phyloP scores from a whole-genome alignment of 2,329 filamentous ascomycete species.

The Microdochium paspali region DNA sequence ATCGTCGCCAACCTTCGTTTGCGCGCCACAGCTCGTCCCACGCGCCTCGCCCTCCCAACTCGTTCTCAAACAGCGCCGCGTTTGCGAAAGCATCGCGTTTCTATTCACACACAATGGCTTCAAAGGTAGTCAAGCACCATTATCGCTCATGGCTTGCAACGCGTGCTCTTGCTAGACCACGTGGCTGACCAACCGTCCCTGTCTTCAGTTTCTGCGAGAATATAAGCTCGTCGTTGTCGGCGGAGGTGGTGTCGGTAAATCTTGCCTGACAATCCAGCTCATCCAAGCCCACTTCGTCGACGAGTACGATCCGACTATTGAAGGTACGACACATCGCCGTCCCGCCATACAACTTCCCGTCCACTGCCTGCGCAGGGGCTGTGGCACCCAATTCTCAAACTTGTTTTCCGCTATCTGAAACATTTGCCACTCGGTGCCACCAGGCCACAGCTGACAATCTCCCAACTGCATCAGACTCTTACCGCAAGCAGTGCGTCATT shows the following conservation, averaged over 20 bases:
- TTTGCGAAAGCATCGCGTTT: not conserved
- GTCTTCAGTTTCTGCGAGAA: conserved; percentile 67
- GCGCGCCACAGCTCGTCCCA: not conserved
- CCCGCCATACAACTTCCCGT: not conserved
- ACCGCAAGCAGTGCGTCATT: conserved; percentile 99
- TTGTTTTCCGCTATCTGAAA: too few relatives aligned
- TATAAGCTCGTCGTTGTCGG: conserved; percentile 97
- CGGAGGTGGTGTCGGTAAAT: conserved; percentile 97
- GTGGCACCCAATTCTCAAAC: too few relatives aligned
- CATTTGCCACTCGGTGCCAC: conserved; percentile 7
- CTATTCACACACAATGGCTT: conserved; percentile 25
- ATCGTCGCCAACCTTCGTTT: not conserved
- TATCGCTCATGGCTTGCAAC: too few relatives aligned
- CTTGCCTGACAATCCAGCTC: conserved; percentile 95
- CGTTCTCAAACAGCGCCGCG: not conserved
- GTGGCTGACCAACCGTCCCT: not conserved
- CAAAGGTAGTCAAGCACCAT: conserved; percentile 22
- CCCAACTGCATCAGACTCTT: conserved; percentile 85
- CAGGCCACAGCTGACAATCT: conserved; percentile 2
- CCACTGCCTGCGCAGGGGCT: not conserved
- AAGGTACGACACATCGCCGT: conserved; percentile 53
- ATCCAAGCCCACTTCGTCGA: conserved; percentile 97
- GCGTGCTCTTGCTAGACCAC: not conserved
- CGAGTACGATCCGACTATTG: conserved; percentile 98
- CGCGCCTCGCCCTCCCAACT: not conserved